phyloP scores from a whole-genome alignment of 164 flowering plant species.

The Warburgia ugandensis region DNA sequence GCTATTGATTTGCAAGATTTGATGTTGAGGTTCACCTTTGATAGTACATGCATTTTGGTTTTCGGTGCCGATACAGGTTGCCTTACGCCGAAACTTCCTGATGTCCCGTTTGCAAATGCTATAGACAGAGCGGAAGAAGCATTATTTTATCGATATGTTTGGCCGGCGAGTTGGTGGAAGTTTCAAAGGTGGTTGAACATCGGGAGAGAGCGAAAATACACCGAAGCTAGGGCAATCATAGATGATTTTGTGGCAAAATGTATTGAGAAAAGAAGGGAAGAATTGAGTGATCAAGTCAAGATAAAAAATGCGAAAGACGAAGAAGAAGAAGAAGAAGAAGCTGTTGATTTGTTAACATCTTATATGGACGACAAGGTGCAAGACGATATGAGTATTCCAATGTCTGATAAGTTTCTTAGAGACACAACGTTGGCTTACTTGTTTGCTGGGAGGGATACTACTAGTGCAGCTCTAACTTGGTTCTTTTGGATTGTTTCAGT shows the following conservation, averaged over 20 bases:
- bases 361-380: slow-evolving; percentile 6
- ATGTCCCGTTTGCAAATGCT: slow-evolving; percentile 25
- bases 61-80: slow-evolving; percentile 20
- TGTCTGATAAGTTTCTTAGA: slow-evolving; percentile 20
- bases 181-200: slow-evolving; percentile 20
- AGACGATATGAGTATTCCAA: background rate
- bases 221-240: slow-evolving; percentile 5
- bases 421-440: slow-evolving; percentile 22
- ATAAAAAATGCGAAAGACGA: too few relatives aligned
- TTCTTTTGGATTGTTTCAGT: slow-evolving; percentile 28
- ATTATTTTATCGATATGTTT: slow-evolving; percentile 15
- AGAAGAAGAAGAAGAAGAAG: background rate
- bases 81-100: slow-evolving; percentile 18
- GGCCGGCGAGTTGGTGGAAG: slow-evolving; percentile 32
- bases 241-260: slow-evolving; percentile 7
- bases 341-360: slow-evolving; percentile 14
- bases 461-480: slow-evolving; percentile 31
- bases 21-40: slow-evolving; percentile 31
- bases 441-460: slow-evolving; percentile 31
- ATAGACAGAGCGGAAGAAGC: slow-evolving; percentile 25
- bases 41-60: slow-evolving; percentile 20
- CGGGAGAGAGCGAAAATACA: slow-evolving; percentile 17
- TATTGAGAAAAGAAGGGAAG: slow-evolving; percentile 7
- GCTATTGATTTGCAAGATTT: slow-evolving; percentile 34
- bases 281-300: background rate